A percentile compares a stretch with the other conserved stretches of the same genome.
These are phyloP conservation scores for Nannizziopsis arthrosporioides DNA, from an alignment of 2,329 filamentous ascomycete species.

Conservation along the genomic window DNA sequence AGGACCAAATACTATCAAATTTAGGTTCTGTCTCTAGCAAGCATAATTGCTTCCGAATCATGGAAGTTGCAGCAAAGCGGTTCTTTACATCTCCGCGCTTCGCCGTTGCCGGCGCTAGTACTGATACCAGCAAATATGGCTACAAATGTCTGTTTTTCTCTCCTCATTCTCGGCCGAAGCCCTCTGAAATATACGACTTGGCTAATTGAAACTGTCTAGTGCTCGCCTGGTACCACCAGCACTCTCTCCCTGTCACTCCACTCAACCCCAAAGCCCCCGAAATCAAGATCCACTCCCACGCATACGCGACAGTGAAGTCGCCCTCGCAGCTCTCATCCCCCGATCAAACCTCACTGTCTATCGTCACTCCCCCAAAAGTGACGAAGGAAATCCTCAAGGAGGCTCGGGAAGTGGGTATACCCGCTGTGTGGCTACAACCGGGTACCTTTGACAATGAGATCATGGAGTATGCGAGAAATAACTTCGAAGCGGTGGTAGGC, in stretches of 20 bases:
- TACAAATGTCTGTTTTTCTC: slow-evolving; percentile 71
- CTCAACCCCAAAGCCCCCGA: slow-evolving; percentile 62
- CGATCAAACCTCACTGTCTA: slow-evolving; percentile 60
- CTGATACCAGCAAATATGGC: slow-evolving; percentile 73
- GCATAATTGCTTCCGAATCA: slow-evolving; percentile 24
- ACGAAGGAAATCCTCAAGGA: slow-evolving; percentile 65
- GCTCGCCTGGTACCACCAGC: slow-evolving; percentile 75
- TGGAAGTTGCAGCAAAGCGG: slow-evolving; percentile 58
- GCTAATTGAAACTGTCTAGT: slow-evolving; percentile 42
- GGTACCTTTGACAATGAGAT: slow-evolving; percentile 73
- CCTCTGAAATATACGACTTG: background rate
- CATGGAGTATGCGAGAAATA: slow-evolving; percentile 53
- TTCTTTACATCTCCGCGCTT: slow-evolving; percentile 75
- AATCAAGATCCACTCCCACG: slow-evolving; percentile 50
- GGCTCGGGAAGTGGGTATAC: slow-evolving; percentile 61
- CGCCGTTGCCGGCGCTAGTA: slow-evolving; percentile 82
- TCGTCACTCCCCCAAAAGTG: slow-evolving; percentile 74
- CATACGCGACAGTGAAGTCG: slow-evolving; percentile 53
- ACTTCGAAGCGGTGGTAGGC: slow-evolving; percentile 60
- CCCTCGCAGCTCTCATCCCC: slow-evolving; percentile 56
- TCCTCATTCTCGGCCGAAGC: background rate
- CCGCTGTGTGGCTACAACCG: slow-evolving; percentile 79
- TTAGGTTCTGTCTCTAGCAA: background rate
- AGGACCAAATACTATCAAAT: background rate
- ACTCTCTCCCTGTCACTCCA: slow-evolving; percentile 64